phyloP scores from a whole-genome alignment of 129 eudicot species.

The Cynara cardunculus region DNA sequence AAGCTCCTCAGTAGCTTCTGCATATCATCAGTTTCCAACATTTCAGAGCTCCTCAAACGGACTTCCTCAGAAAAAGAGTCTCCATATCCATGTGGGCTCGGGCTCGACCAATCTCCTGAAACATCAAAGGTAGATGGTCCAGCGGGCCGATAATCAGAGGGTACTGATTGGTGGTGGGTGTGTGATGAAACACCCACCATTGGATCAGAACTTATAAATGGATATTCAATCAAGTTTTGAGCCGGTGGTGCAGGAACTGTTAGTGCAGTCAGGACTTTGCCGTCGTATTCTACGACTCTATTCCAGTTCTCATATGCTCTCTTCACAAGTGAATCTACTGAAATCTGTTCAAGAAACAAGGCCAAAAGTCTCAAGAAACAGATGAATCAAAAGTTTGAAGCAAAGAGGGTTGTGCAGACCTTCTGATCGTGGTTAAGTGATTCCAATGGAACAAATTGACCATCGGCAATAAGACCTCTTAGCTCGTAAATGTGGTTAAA shows the following conservation, averaged over 20 bases:
- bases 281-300: constrained; percentile 54
- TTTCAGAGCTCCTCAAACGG: constrained; percentile 52
- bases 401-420: constrained; percentile 18
- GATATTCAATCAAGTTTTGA: constrained; percentile 46
- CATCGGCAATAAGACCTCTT: constrained; percentile 52
- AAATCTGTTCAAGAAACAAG: constrained; percentile 31
- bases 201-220: constrained; percentile 41
- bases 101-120: constrained; percentile 43
- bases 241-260: constrained; percentile 32
- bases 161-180: constrained; percentile 25
- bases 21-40: constrained; percentile 63
- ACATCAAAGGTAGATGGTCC: constrained; percentile 32
- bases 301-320: constrained; percentile 61
- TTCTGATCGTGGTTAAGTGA: constrained; percentile 48
- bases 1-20: constrained; percentile 47
- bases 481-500: constrained; percentile 55
- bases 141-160: constrained; percentile 30
- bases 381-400: background rate
- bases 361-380: background rate
- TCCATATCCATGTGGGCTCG: constrained; percentile 32
- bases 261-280: constrained; percentile 43
- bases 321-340: constrained; percentile 50
- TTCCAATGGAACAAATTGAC: constrained; percentile 48
- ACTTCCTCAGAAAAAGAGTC: constrained; percentile 56
- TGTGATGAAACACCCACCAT: constrained; percentile 14